Conservation (phyloP, 768 basidiomycete species). For the Lanmaoa rubissima region DNA sequence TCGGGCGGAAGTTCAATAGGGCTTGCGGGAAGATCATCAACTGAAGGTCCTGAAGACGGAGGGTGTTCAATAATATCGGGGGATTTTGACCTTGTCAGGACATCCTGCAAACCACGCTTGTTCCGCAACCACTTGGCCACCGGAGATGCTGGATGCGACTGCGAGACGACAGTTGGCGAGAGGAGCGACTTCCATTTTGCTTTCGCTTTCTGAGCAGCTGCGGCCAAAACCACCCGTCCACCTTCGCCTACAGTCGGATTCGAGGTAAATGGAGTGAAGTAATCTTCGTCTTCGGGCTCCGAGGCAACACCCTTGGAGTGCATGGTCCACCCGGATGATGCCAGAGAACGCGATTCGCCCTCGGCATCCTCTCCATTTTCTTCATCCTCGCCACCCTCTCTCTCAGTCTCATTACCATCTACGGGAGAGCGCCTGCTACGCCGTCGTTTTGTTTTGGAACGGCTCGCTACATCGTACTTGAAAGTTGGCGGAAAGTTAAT, state of each 20-base stretch:
- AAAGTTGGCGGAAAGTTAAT: conserved; percentile 93
- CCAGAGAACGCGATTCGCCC: conserved; percentile 50
- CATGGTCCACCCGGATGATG: conserved; percentile 49
- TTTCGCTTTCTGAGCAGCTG: conserved; percentile 55
- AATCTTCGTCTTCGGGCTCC: conserved; percentile 44
- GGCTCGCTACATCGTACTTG: conserved; percentile 82
- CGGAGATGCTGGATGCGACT: conserved; percentile 27
- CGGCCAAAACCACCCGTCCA: conserved; percentile 38
- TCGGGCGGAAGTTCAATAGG: conserved; percentile 17
- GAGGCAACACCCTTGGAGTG: conserved; percentile 37
- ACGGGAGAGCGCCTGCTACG: conserved; percentile 37
- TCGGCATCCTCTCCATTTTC: conserved; percentile 42
- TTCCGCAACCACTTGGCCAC: conserved; percentile 32
- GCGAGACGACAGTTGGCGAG: conserved; percentile 33
- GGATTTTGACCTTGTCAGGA: conserved; percentile 15
- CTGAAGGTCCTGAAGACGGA: conserved; percentile 23
- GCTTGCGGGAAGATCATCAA: conserved; percentile 25
- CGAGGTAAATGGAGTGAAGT: conserved; percentile 28
- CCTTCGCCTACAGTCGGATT: conserved; percentile 29
- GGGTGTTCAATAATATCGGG: conserved; percentile 27
- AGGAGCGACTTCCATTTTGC: conserved; percentile 52
- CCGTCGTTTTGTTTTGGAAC: conserved; percentile 40
- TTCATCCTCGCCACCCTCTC: conserved; percentile 36
- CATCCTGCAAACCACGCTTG: conserved; percentile 20
- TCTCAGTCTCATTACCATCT: conserved; percentile 42